Evolutionary conservation across 2,329 filamentous ascomycete species (phyloP).

Genomic region (Diaporthe vaccinii): DNA sequence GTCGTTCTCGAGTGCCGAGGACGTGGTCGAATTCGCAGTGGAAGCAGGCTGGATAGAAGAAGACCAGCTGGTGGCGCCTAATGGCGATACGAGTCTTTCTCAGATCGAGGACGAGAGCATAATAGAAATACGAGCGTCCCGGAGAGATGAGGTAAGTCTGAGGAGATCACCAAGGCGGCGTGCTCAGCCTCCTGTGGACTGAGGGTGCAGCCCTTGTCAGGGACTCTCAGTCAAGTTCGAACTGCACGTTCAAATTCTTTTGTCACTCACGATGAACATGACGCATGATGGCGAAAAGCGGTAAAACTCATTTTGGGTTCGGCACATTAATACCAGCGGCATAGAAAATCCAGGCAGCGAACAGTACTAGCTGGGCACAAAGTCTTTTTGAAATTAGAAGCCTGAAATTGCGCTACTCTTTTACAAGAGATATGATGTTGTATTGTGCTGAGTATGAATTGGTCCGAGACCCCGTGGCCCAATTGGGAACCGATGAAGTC

Average conservation of each 20-base stretch:
- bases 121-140: conserved; percentile 35
- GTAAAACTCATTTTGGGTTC: background rate
- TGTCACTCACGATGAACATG: conserved; percentile 4
- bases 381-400: background rate
- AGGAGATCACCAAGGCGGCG: conserved; percentile 42
- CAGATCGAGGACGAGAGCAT: conserved; percentile 44
- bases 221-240: background rate
- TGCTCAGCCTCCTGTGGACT: conserved; percentile 29
- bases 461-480: accelerated
- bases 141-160: conserved; percentile 33
- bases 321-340: conserved; percentile 27
- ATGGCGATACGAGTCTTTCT: conserved; percentile 27
- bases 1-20: conserved; percentile 67
- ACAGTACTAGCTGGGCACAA: conserved; percentile 2
- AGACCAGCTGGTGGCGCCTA: conserved; percentile 58
- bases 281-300: background rate
- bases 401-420: background rate
- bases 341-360: background rate
- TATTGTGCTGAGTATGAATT: background rate
- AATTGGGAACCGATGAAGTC: background rate
- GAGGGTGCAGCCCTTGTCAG: background rate
- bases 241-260: background rate
- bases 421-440: background rate
- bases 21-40: conserved; percentile 69
- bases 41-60: conserved; percentile 70